A percentile compares a stretch with the other conserved stretches of the same genome.
phyloP scores from a whole-genome alignment of 2,329 filamentous ascomycete species.

The Talaromyces sp. region DNA sequence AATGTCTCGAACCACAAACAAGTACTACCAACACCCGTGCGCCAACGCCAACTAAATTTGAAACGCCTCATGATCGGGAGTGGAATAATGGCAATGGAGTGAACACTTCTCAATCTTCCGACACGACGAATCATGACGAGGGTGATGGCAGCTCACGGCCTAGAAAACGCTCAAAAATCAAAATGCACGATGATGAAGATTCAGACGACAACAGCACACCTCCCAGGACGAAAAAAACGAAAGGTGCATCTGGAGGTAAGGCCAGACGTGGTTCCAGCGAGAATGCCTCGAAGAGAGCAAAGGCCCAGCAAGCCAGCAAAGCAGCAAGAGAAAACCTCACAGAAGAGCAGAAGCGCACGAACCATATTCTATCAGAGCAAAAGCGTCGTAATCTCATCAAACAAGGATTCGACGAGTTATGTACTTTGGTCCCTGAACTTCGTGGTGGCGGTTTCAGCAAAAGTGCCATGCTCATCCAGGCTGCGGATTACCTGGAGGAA shows the following conservation, averaged over 20 bases:
- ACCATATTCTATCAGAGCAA: slow-evolving; percentile 85
- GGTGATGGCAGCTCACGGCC: slow-evolving; percentile 30
- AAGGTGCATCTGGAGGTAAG: slow-evolving; percentile 41
- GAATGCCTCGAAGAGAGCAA: slow-evolving; percentile 38
- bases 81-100: slow-evolving; percentile 23
- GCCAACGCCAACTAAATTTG: slow-evolving; percentile 52
- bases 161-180: slow-evolving; percentile 34
- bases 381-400: slow-evolving; percentile 80
- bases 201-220: slow-evolving; percentile 36
- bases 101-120: slow-evolving; percentile 19
- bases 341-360: slow-evolving; percentile 78
- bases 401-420: slow-evolving; percentile 78
- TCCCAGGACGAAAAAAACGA: slow-evolving; percentile 51
- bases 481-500: slow-evolving; percentile 75
- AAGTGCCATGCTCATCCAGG: slow-evolving; percentile 72
- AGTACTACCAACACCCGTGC: slow-evolving; percentile 62
- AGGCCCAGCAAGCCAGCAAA: slow-evolving; percentile 32
- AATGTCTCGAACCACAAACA: slow-evolving; percentile 57
- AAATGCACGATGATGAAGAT: slow-evolving; percentile 44
- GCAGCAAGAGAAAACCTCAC: slow-evolving; percentile 61
- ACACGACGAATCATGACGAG: slow-evolving; percentile 21
- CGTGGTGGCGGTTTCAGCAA: slow-evolving; percentile 76
- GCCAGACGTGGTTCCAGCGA: slow-evolving; percentile 35
- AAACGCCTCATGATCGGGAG: slow-evolving; percentile 17
- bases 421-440: slow-evolving; percentile 71